Evolutionary conservation across 108 stramenopile species (phyloP).

Genomic region (Skeletonema potamos): DNA sequence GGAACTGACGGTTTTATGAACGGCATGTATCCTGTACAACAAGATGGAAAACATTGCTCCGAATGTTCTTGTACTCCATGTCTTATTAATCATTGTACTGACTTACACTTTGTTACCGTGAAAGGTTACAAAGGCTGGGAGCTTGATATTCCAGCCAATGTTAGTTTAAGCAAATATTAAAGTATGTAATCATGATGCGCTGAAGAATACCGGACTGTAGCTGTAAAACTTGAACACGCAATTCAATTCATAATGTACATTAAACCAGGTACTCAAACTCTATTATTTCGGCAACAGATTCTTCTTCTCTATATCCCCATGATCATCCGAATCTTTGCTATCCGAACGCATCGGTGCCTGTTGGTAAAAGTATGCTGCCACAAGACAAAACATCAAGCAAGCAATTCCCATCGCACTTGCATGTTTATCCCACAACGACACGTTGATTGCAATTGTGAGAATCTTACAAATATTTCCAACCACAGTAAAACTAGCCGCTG

Average conservation of each 20-base stretch:
- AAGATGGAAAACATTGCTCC: slow-evolving; percentile 6
- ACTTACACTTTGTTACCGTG: background rate
- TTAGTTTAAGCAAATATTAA: too few species aligned
- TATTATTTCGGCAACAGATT: slow-evolving; percentile 40
- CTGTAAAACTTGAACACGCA: too few species aligned
- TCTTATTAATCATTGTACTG: slow-evolving; percentile 8
- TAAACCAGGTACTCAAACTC: too few species aligned
- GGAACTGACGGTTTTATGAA: slow-evolving; percentile 9
- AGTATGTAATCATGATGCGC: too few species aligned
- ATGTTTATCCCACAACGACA: slow-evolving; percentile 66
- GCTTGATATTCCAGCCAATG: too few species aligned
- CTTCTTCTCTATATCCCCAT: slow-evolving; percentile 2
- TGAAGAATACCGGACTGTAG: too few species aligned
- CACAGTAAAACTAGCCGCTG: slow-evolving; percentile 66
- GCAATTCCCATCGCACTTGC: slow-evolving; percentile 50
- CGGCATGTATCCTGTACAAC: slow-evolving; percentile 20
- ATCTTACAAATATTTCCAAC: slow-evolving; percentile 70
- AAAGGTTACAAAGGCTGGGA: slow-evolving; percentile 15
- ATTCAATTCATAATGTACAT: too few species aligned
- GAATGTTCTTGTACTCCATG: slow-evolving; percentile 18
- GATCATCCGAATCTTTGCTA: slow-evolving; percentile 41
- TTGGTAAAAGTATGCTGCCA: slow-evolving; percentile 60
- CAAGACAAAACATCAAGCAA: slow-evolving; percentile 54
- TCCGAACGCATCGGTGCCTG: slow-evolving; percentile 58
- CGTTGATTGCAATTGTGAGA: slow-evolving; percentile 56